Conservation (phyloP, 2,329 filamentous ascomycete species). For the Myriangium duriaei region DNA sequence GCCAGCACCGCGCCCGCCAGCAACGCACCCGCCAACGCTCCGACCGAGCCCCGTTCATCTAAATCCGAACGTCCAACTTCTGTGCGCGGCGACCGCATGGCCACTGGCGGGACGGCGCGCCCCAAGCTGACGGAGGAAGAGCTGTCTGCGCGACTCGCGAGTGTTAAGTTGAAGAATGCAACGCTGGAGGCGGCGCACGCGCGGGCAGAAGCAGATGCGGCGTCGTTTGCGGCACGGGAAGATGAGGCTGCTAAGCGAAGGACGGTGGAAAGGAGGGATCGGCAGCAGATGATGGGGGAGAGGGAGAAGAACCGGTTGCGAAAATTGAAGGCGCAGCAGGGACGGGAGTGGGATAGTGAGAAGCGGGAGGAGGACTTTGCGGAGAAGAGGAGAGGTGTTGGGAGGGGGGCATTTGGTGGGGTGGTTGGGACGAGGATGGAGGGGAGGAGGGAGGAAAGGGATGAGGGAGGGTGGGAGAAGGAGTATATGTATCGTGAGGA, state of each 20-base stretch:
- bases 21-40: constrained; percentile 12
- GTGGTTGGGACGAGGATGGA: constrained; percentile 23
- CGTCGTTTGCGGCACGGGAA: constrained; percentile 52
- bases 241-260: constrained; percentile 38
- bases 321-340: constrained; percentile 46
- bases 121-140: constrained; percentile 54
- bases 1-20: constrained; percentile 7
- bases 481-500: constrained; percentile 23
- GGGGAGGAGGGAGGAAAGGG: constrained; percentile 13
- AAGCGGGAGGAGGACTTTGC: constrained; percentile 45
- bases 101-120: constrained; percentile 27
- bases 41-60: constrained; percentile 13
- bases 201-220: constrained; percentile 54
- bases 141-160: constrained; percentile 47
- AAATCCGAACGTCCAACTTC: constrained; percentile 11
- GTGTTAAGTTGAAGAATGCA: constrained; percentile 49
- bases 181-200: constrained; percentile 48
- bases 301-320: constrained; percentile 47
- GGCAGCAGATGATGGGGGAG: constrained; percentile 49
- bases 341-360: constrained; percentile 50
- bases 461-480: constrained; percentile 20
- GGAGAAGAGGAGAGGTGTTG: constrained; percentile 29
- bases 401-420: constrained; percentile 41
- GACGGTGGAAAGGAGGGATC: constrained; percentile 38
- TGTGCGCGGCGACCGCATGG: constrained; percentile 24